These are phyloP conservation scores for Cylindrotheca closterium DNA, from an alignment of 108 stramenopile species.

Conservation along the genomic window DNA sequence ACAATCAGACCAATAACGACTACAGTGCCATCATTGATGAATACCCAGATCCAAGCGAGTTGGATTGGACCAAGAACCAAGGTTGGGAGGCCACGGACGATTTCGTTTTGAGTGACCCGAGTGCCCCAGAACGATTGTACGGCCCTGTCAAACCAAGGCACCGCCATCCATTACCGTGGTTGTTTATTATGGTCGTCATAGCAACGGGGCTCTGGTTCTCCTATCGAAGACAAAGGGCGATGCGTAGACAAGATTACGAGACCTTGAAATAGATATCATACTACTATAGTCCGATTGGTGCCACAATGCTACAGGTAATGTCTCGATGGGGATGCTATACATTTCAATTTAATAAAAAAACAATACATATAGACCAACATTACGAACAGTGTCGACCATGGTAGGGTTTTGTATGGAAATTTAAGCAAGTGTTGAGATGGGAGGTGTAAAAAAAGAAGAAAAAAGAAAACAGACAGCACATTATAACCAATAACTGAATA, in stretches of 20 bases:
- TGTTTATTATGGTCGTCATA: slow-evolving; percentile 13
- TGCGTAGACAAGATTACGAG: slow-evolving; percentile 5
- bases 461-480: too few species aligned
- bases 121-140: slow-evolving; percentile 10
- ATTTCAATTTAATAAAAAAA: too few species aligned
- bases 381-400: too few species aligned
- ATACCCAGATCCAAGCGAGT: slow-evolving; percentile 48
- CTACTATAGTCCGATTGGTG: background rate
- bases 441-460: too few species aligned
- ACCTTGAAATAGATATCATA: slow-evolving; percentile 11
- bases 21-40: slow-evolving; percentile 50
- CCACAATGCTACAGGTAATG: background rate
- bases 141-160: background rate
- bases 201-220: slow-evolving; percentile 3
- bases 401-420: too few species aligned
- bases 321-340: too few species aligned
- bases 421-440: too few species aligned
- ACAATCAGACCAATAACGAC: slow-evolving; percentile 38
- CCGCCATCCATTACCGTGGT: background rate
- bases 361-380: too few species aligned
- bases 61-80: slow-evolving; percentile 33
- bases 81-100: slow-evolving; percentile 38
- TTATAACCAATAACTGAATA: too few species aligned
- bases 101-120: slow-evolving; percentile 34
- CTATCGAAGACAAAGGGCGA: background rate